Percentiles rank a stretch among this genome's conserved stretches.
Conservation (phyloP, 1,139 yeast species). For the Saccharomycopsis hybrid region DNA sequence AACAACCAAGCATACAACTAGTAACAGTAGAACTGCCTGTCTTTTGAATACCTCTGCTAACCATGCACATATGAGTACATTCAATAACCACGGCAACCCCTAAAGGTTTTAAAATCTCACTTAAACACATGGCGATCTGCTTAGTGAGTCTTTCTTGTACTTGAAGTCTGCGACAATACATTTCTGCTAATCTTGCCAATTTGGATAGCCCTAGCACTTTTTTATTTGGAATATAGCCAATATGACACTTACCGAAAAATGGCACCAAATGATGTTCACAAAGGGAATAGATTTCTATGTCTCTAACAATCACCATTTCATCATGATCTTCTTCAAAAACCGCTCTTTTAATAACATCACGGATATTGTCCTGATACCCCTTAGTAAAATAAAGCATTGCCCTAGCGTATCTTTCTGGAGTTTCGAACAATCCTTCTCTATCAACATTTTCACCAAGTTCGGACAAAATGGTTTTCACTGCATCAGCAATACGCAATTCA, state of each 20-base stretch:
- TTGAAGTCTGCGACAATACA: constrained; percentile 92
- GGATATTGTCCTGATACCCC: constrained; percentile 89
- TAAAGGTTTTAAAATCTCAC: constrained; percentile 84
- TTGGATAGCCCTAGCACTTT: constrained; percentile 92
- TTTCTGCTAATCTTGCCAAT: constrained; percentile 91
- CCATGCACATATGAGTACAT: constrained; percentile 99
- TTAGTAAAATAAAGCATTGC: constrained; percentile 95
- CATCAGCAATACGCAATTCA: constrained; percentile 71
- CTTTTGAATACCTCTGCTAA: constrained; percentile 94
- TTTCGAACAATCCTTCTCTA: constrained; percentile 86
- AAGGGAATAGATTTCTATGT: constrained; percentile 83
- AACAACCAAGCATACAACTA: constrained; percentile 95
- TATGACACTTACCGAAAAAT: constrained; percentile 92
- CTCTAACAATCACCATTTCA: constrained; percentile 97
- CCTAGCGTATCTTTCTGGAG: constrained; percentile 93
- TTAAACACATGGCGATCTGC: constrained; percentile 93
- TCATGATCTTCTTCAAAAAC: constrained; percentile 98
- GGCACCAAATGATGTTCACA: constrained; percentile 99
- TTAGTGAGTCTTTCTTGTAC: constrained; percentile 96
- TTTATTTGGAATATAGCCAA: constrained; percentile 93
- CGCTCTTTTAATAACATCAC: constrained; percentile 89
- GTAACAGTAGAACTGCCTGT: constrained; percentile 92
- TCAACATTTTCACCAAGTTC: constrained; percentile 90
- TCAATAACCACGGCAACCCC: constrained; percentile 98
- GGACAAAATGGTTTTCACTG: constrained; percentile 71